These are phyloP conservation scores for Clarireedia homoeocarpa DNA, from an alignment of 2,329 filamentous ascomycete genomes.

Conservation along the genomic window DNA sequence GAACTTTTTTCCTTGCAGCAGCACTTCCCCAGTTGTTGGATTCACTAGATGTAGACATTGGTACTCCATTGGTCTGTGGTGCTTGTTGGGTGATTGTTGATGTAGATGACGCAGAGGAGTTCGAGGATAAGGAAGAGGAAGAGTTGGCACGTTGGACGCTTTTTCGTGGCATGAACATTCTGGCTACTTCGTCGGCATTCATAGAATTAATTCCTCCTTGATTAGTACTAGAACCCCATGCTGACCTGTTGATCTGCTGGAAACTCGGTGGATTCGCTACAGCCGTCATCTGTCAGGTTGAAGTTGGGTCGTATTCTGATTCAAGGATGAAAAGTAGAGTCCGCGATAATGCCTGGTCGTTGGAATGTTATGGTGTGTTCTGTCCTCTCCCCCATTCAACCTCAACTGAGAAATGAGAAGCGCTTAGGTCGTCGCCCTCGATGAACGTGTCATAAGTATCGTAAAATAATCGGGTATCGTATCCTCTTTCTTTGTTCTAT, in stretches of 20 bases:
- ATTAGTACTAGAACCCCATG: slow-evolving; percentile 55
- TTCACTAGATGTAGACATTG: slow-evolving; percentile 22
- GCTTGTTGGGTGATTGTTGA: slow-evolving; percentile 57
- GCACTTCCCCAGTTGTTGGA: slow-evolving; percentile 31
- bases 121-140: slow-evolving; percentile 61
- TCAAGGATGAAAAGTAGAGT: slow-evolving; percentile 6
- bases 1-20: slow-evolving; percentile 41
- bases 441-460: slow-evolving; percentile 2
- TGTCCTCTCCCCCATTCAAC: slow-evolving; percentile 12
- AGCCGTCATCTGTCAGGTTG: slow-evolving; percentile 49
- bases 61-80: slow-evolving; percentile 52
- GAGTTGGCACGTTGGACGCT: slow-evolving; percentile 81
- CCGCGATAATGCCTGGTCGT: slow-evolving; percentile 10
- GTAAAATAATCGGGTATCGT: not conserved
- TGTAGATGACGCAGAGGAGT: slow-evolving; percentile 49
- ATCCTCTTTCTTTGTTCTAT: not conserved
- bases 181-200: slow-evolving; percentile 76
- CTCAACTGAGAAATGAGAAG: slow-evolving; percentile 14
- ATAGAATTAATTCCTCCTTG: slow-evolving; percentile 59
- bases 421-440: slow-evolving; percentile 15
- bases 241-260: slow-evolving; percentile 54
- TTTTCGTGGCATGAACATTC: slow-evolving; percentile 88
- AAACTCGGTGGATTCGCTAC: slow-evolving; percentile 59
- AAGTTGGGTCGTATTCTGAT: not conserved
- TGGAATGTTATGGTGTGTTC: slow-evolving; percentile 6